Evolutionary conservation across 345 rosid genomes (phyloP).

Genomic region (Pugionium dolabratum): DNA sequence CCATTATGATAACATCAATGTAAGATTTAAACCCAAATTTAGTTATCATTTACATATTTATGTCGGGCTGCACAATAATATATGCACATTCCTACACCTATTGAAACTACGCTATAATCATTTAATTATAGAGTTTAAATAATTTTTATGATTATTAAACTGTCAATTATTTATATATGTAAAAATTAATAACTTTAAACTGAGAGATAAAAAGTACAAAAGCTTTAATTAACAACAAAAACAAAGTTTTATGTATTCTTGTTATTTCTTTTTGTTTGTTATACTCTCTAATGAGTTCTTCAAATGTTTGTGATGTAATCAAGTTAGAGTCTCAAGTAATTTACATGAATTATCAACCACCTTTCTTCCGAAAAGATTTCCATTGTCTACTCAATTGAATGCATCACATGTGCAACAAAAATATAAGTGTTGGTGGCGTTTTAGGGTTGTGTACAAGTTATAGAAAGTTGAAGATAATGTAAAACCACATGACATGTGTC

Average conservation of each 20-base stretch:
- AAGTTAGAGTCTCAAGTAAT: not conserved
- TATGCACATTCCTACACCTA: not conserved
- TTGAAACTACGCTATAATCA: too few relatives aligned
- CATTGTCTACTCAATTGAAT: constrained; percentile 39
- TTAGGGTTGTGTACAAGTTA: constrained; percentile 32
- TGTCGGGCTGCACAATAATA: not conserved
- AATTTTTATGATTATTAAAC: too few relatives aligned
- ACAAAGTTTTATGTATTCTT: too few relatives aligned
- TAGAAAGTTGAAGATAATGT: constrained; percentile 38
- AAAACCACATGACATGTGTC: constrained; percentile 45
- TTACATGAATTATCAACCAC: not conserved
- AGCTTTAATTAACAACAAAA: too few relatives aligned
- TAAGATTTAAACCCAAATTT: not conserved
- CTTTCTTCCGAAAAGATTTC: constrained; percentile 32
- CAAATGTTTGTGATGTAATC: not conserved
- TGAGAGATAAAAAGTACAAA: too few relatives aligned
- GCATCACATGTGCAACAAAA: constrained; percentile 41
- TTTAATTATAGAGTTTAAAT: too few relatives aligned
- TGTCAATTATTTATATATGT: too few relatives aligned
- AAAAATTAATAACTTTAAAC: too few relatives aligned
- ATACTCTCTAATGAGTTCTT: not conserved
- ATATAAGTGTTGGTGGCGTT: constrained; percentile 39
- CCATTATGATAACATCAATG: not conserved
- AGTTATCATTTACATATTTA: not conserved
- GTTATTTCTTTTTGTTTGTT: not conserved